phyloP scores from a whole-genome alignment of 208 protist genomes.

The Wallacemonas sp. region DNA sequence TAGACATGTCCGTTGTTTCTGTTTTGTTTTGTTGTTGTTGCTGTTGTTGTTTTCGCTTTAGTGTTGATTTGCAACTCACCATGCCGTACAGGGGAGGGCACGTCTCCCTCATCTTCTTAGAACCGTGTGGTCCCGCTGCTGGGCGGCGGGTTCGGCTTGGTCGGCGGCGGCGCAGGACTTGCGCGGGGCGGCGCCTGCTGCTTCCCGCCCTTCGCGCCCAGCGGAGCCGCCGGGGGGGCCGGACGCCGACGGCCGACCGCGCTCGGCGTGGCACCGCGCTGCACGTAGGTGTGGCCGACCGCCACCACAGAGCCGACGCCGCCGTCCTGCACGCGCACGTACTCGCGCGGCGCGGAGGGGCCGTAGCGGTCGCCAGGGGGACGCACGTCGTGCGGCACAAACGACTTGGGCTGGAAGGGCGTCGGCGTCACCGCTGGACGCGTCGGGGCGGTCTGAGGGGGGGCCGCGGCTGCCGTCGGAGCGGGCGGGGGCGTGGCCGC shows the following conservation, averaged over 20 bases:
- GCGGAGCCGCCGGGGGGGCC: conserved; percentile 4
- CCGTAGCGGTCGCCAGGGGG: conserved; percentile 13
- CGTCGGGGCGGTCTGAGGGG: conserved; percentile 19
- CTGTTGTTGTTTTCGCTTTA: too few species aligned
- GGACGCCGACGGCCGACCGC: conserved; percentile 11
- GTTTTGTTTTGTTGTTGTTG: not conserved
- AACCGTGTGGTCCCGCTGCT: conserved; percentile 15
- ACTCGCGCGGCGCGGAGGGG: conserved; percentile 61
- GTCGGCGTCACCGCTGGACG: conserved; percentile 52
- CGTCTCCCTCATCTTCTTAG: conserved; percentile 1
- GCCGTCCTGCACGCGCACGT: conserved; percentile 80
- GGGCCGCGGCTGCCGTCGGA: conserved; percentile 16
- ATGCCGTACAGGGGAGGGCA: too few species aligned
- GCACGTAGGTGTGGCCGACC: conserved; percentile 68
- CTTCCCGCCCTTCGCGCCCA: not conserved
- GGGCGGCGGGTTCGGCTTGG: not conserved
- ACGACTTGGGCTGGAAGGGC: conserved; percentile 73
- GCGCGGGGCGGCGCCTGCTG: conserved; percentile 15
- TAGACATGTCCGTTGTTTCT: not conserved
- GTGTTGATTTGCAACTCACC: too few species aligned
- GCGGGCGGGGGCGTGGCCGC: not conserved
- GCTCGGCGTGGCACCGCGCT: conserved; percentile 31
- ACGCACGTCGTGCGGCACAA: conserved; percentile 32
- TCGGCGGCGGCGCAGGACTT: conserved; percentile 5
- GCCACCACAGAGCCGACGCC: conserved; percentile 59